A percentile compares a stretch with the other conserved stretches of the same genome.
Conservation (phyloP, 1,284 basidiomycete genomes). For the Trichosporon sp. region DNA sequence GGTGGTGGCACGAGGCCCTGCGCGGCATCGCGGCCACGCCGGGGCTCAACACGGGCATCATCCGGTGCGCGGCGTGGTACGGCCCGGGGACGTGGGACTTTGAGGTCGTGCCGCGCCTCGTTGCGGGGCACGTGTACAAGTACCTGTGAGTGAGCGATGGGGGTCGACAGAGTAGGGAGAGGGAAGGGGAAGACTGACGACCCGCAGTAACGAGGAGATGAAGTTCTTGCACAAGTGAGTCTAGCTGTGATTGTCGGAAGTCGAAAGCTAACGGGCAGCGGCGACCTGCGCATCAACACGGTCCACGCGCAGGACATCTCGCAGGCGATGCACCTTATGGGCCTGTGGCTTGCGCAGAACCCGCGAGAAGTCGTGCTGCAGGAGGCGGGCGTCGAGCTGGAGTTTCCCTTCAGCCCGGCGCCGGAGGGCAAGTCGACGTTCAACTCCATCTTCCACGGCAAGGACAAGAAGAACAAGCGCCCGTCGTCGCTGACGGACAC, state of each 20-base stretch:
- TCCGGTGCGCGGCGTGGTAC: conserved; percentile 50
- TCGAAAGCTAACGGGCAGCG: conserved; percentile 44
- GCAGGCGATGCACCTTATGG: conserved; percentile 65
- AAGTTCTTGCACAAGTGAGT: conserved; percentile 65
- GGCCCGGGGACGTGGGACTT: conserved; percentile 38
- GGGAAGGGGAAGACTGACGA: background rate
- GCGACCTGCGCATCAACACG: conserved; percentile 73
- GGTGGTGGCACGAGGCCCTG: conserved; percentile 85
- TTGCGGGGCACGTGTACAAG: conserved; percentile 72
- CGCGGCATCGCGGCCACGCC: conserved; percentile 69
- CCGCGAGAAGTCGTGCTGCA: conserved; percentile 25
- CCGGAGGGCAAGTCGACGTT: conserved; percentile 10
- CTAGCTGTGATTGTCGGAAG: background rate
- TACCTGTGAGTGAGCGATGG: conserved; percentile 55
- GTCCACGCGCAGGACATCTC: conserved; percentile 74
- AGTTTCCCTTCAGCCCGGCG: conserved; percentile 50
- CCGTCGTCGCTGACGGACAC: conserved; percentile 27
- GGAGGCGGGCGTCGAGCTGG: conserved; percentile 63
- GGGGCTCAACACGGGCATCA: conserved; percentile 71
- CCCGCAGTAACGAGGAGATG: conserved; percentile 65
- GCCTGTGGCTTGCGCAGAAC: conserved; percentile 31
- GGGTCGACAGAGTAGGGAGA: background rate
- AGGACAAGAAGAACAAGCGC: conserved; percentile 1
- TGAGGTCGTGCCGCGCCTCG: conserved; percentile 63
- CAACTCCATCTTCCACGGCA: background rate